These are phyloP conservation scores for Trametes cubensis DNA, from an alignment of 768 basidiomycete species.

Conservation along the genomic window DNA sequence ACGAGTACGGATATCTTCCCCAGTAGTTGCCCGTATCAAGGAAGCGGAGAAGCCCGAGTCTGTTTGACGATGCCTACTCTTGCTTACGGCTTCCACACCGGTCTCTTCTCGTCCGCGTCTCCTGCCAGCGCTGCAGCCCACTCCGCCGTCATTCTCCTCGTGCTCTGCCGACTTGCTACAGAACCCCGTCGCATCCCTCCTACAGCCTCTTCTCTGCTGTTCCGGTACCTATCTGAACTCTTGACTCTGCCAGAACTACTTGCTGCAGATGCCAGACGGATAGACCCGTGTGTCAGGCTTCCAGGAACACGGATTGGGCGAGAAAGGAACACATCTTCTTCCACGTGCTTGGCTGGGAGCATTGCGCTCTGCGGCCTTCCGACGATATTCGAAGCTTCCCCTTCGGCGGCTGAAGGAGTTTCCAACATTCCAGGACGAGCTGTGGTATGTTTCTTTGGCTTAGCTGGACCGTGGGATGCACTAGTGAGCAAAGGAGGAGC, in stretches of 20 bases:
- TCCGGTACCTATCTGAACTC: not conserved
- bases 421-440: too few species aligned
- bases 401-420: not conserved
- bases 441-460: too few species aligned
- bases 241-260: not conserved
- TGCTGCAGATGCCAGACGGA: not conserved
- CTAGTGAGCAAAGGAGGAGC: too few species aligned
- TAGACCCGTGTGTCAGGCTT: constrained; percentile 1
- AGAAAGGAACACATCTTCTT: constrained; percentile 14
- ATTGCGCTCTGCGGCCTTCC: not conserved
- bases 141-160: not conserved
- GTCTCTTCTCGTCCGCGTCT: not conserved
- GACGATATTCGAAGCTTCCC: not conserved
- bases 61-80: not conserved
- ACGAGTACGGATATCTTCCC: not conserved
- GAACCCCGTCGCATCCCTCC: not conserved
- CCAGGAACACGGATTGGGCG: constrained; percentile 11
- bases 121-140: not conserved
- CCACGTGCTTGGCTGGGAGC: not conserved
- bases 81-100: constrained; percentile 3
- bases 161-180: not conserved
- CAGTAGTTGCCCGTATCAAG: not conserved
- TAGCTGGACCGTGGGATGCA: too few species aligned
- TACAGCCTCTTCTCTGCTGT: not conserved
- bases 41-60: not conserved